phyloP scores from a whole-genome alignment of 805 yeast genomes.

The Kodamaea kakaduensis region DNA sequence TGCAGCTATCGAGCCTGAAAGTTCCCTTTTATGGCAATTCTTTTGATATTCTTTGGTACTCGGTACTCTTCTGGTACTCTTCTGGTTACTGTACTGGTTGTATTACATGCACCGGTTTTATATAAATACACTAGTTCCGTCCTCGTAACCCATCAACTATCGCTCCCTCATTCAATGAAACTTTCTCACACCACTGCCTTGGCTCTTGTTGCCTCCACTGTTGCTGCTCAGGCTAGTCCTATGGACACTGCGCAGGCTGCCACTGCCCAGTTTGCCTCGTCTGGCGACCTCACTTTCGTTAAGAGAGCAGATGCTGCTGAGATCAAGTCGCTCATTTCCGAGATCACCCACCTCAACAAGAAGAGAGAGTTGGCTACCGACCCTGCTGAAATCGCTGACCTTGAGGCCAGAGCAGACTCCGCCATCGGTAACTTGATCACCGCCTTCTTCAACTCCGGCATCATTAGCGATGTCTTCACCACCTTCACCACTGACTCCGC shows the following conservation, averaged over 20 bases:
- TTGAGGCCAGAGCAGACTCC: constrained; percentile 34
- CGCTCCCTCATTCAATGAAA: no score
- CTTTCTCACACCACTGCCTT: constrained; percentile 36
- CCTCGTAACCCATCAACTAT: no score
- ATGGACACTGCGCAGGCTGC: constrained; percentile 9
- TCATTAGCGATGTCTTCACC: constrained; percentile 32
- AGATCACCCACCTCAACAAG: constrained; percentile 28
- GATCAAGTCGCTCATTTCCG: constrained; percentile 29
- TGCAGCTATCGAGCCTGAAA: no score
- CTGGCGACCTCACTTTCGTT: constrained; percentile 21
- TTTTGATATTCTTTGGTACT: no score
- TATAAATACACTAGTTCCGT: no score
- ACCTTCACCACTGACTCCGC: constrained; percentile 30
- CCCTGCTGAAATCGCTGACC: constrained; percentile 23
- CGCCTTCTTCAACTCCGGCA: constrained; percentile 37
- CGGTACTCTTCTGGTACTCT: no score
- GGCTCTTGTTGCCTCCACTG: constrained; percentile 37
- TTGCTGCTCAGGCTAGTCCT: constrained; percentile 36
- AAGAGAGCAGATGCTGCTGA: constrained; percentile 34
- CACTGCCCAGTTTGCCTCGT: constrained; percentile 18
- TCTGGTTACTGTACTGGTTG: no score
- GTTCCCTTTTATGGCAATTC: no score
- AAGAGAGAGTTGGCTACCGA: constrained; percentile 35
- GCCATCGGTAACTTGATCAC: constrained; percentile 33
- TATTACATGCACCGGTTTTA: no score